phyloP scores from a whole-genome alignment of 208 protist genomes.

The Acanthamoeba polyphaga region DNA sequence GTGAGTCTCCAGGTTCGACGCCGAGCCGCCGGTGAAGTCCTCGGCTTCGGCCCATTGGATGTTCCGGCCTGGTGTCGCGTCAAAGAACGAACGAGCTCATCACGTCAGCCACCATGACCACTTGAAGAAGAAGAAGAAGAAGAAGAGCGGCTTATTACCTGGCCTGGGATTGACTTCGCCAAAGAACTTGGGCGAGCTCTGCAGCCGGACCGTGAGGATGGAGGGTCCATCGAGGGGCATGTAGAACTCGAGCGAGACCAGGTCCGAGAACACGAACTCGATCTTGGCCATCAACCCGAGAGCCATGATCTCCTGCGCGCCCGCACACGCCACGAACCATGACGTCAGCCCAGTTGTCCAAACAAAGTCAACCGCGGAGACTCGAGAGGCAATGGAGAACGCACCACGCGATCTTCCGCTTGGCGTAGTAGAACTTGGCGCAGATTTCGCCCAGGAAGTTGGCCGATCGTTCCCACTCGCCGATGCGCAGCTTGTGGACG shows the following conservation, averaged over 20 bases:
- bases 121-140: neutral
- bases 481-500: neutral
- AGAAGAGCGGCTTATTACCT: neutral
- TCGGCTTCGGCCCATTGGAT: constrained; percentile 27
- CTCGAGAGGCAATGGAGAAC: neutral
- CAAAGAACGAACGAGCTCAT: no score
- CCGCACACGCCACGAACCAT: neutral
- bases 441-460: constrained; percentile 42
- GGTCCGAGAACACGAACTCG: neutral
- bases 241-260: constrained; percentile 18
- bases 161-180: constrained; percentile 27
- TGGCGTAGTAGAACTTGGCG: constrained; percentile 61
- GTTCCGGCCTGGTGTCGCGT: neutral
- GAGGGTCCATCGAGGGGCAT: constrained; percentile 11
- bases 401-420: constrained; percentile 27
- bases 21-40: constrained; percentile 33
- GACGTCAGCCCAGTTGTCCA: neutral
- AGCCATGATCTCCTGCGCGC: constrained; percentile 23
- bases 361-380: neutral
- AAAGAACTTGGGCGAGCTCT: constrained; percentile 35
- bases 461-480: neutral
- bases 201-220: neutral
- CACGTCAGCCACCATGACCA: no score
- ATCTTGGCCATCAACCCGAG: constrained; percentile 58
- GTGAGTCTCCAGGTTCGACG: neutral